phyloP scores from a whole-genome alignment of 179 eudicot species.

The Corrigiola litoralis region DNA sequence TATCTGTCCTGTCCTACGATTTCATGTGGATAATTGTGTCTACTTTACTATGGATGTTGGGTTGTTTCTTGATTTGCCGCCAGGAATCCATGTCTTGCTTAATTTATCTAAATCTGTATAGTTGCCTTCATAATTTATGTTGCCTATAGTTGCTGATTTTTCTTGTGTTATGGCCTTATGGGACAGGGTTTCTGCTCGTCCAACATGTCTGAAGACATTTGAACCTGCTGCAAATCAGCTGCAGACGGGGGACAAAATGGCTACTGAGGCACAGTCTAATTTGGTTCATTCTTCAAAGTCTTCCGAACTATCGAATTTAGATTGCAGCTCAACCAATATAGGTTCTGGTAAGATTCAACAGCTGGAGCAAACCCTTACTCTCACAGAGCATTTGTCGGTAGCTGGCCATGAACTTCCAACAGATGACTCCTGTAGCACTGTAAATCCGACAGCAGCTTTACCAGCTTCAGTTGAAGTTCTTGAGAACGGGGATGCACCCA shows the following conservation, averaged over 20 bases:
- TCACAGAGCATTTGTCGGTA: slow-evolving; percentile 17
- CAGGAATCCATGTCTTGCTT: no score
- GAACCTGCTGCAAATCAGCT: slow-evolving; percentile 28
- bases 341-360: slow-evolving; percentile 7
- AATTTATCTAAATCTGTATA: neutral
- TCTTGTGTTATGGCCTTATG: no score
- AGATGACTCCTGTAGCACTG: neutral
- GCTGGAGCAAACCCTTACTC: slow-evolving; percentile 13
- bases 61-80: no score
- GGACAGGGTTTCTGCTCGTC: slow-evolving; percentile 53
- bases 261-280: slow-evolving; percentile 13
- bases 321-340: slow-evolving; percentile 1
- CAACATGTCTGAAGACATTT: slow-evolving; percentile 42
- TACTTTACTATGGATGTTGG: neutral
- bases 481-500: slow-evolving; percentile 6
- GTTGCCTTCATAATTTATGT: neutral
- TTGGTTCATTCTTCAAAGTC: slow-evolving; percentile 16
- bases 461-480: slow-evolving; percentile 25
- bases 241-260: slow-evolving; percentile 21
- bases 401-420: slow-evolving; percentile 7
- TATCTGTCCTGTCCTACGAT: neutral
- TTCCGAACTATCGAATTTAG: slow-evolving; percentile 2
- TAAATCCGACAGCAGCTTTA: slow-evolving; percentile 17
- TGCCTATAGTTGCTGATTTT: slow-evolving; percentile 4
- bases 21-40: neutral